These are phyloP conservation scores for Starmerella potacharoeniae DNA, from an alignment of 805 yeast species.

Conservation along the genomic window DNA sequence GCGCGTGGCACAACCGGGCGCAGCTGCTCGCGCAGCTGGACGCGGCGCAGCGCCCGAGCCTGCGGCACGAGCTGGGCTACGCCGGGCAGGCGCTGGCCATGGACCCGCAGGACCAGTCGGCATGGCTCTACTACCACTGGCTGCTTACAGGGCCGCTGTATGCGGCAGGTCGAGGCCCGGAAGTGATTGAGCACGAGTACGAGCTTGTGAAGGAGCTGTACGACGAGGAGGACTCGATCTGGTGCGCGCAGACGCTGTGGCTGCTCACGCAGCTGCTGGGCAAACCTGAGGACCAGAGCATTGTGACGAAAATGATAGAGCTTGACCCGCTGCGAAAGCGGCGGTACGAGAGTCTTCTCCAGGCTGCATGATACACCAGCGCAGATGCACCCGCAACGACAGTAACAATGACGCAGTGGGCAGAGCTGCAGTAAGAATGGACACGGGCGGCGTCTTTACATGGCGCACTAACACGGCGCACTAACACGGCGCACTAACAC, in stretches of 20 bases:
- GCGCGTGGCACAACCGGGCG: conserved; percentile 91
- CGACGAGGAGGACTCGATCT: conserved; percentile 15
- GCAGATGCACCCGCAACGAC: no score
- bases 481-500: no score
- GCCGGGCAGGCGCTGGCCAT: conserved; percentile 78
- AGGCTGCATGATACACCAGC: no score
- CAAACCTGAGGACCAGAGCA: not conserved
- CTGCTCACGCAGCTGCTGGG: not conserved
- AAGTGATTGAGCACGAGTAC: conserved; percentile 60
- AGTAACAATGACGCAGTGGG: no score
- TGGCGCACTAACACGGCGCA: no score
- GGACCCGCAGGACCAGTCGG: conserved; percentile 88
- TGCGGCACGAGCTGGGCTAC: conserved; percentile 50
- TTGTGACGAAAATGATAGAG: conserved; percentile 26
- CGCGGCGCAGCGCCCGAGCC: conserved; percentile 21
- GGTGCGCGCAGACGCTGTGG: conserved; percentile 12
- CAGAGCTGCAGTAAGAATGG: no score
- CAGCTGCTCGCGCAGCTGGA: conserved; percentile 50
- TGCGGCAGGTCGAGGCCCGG: conserved; percentile 36
- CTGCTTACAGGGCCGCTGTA: conserved; percentile 39
- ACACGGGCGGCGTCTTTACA: no score
- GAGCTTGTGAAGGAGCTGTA: conserved; percentile 32
- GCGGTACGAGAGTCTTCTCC: conserved; percentile 19
- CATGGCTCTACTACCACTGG: conserved; percentile 87
- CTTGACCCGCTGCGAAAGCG: conserved; percentile 24